Evolutionary conservation across 2,329 filamentous ascomycete genomes (phyloP), one percentile per base, ranked within the genome.

Genomic region (Dothidotthia symphoricarpi): DNA sequence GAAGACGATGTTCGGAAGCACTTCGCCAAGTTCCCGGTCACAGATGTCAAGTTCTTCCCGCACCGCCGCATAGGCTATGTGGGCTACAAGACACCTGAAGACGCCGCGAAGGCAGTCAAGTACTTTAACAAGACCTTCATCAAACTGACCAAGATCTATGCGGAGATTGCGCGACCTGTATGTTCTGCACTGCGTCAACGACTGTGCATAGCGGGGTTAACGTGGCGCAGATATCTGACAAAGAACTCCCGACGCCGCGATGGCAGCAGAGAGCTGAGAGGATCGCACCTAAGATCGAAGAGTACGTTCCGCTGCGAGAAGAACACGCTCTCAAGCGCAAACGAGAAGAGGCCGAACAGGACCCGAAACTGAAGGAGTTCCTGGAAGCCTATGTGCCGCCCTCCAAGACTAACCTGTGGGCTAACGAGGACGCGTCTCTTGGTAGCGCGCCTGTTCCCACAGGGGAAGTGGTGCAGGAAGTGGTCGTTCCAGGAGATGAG

Each of bases 61-160:
- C 83, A 89, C 60, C 82, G 93, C 58, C 81, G 90, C 54, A 96
- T 98, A 68, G 93, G 90, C 55, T 98, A 95, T 76, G 82, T 98
- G 43, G 93, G 93, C 47, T 97, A 91, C 75, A 90, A 87, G 70
- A 86, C 80, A 34, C 74, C 85, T 11, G 81, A 91, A 46, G 85
- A 88, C 63, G 93, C 93, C 39, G 75, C 80, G 40, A 80, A 83
- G 61, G 91, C 93, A 29, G 86, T 94, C 64, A 90, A 87, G 68
- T 95, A 95, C 73, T 96, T 96, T 76, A 90, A 98, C 75, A 88
- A 81, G 65, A 85, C 90, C 48, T 98, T 89, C 69, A 88, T 98
- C 58, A 88, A 89, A 56, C 93, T 96, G 86, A 95, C 90, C 41
- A 94, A 85, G 73, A 89, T 98, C 58, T 78, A 77, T 19, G 93